These are phyloP conservation scores for Cicer yamashitae DNA, from an alignment of 306 rosid genomes.

Conservation along the genomic window DNA sequence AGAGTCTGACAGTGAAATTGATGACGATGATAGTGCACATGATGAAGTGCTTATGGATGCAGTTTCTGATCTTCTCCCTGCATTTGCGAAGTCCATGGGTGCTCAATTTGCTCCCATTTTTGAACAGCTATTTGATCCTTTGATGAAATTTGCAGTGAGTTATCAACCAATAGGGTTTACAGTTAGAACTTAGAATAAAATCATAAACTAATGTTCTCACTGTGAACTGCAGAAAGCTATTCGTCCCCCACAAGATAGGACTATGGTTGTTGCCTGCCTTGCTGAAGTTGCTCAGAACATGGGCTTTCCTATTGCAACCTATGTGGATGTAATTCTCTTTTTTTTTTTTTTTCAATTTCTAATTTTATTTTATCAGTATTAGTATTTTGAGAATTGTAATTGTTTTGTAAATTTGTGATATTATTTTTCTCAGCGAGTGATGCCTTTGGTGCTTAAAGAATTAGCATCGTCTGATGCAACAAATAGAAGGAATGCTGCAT, in stretches of 20 bases:
- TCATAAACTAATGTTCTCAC: slow-evolving; percentile 37
- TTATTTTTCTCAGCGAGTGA: slow-evolving; percentile 68
- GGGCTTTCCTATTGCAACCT: slow-evolving; percentile 93
- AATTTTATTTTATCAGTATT: slow-evolving; percentile 10
- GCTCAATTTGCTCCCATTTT: slow-evolving; percentile 90
- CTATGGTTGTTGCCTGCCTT: slow-evolving; percentile 99
- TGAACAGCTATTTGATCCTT: slow-evolving; percentile 82
- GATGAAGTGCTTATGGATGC: slow-evolving; percentile 98
- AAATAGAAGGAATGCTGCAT: slow-evolving; percentile 97
- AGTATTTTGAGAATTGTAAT: slow-evolving; percentile 16
- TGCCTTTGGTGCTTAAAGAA: slow-evolving; percentile 92
- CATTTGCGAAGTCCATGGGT: slow-evolving; percentile 95
- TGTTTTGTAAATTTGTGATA: slow-evolving; percentile 41
- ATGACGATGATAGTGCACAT: slow-evolving; percentile 78
- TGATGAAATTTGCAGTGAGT: slow-evolving; percentile 90
- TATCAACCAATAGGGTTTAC: slow-evolving; percentile 37
- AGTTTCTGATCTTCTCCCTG: slow-evolving; percentile 96
- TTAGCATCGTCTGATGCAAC: slow-evolving; percentile 85
- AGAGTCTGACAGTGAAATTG: slow-evolving; percentile 83
- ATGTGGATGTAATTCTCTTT: slow-evolving; percentile 70
- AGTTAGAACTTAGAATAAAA: slow-evolving; percentile 36
- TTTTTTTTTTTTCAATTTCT: not conserved
- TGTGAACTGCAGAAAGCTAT: slow-evolving; percentile 80
- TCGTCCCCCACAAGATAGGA: slow-evolving; percentile 88
- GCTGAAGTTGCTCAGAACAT: slow-evolving; percentile 99